These are phyloP conservation scores for Spizellomyces sp. DNA, from an alignment of 192 early-diverging fungal species.

Conservation along the genomic window DNA sequence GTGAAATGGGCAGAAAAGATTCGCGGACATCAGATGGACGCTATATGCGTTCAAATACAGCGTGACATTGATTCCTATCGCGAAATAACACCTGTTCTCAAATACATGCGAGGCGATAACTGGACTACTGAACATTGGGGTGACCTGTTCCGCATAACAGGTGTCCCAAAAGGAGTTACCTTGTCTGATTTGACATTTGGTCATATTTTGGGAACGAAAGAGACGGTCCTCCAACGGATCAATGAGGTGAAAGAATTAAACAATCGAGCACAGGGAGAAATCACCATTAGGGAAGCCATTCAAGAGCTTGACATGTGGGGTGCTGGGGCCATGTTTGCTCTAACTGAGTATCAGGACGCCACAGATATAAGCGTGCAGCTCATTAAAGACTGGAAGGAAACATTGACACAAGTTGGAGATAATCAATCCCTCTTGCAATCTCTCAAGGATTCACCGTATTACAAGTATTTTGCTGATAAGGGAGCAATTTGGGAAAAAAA, in stretches of 20 bases:
- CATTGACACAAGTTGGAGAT: constrained; percentile 60
- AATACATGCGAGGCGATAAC: constrained; percentile 57
- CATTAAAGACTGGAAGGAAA: constrained; percentile 64
- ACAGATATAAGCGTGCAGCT: constrained; percentile 46
- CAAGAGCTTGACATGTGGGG: constrained; percentile 65
- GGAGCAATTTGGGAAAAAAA: constrained; percentile 53
- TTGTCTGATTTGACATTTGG: constrained; percentile 52
- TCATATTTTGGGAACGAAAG: constrained; percentile 40
- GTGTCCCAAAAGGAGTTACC: constrained; percentile 39
- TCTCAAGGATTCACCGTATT: constrained; percentile 63
- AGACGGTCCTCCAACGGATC: constrained; percentile 38
- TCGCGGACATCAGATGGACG: constrained; percentile 32
- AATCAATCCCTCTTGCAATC: constrained; percentile 60
- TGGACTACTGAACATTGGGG: constrained; percentile 65
- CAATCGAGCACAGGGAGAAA: constrained; percentile 57
- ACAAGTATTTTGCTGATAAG: constrained; percentile 57
- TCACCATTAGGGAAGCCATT: constrained; percentile 59
- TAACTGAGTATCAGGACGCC: constrained; percentile 54
- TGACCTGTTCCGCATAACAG: constrained; percentile 51
- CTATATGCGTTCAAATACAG: constrained; percentile 40
- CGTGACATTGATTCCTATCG: constrained; percentile 46
- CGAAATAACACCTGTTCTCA: constrained; percentile 42
- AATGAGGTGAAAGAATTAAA: constrained; percentile 59
- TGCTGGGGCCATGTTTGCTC: constrained; percentile 48
- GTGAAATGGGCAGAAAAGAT: constrained; percentile 46